A percentile compares a stretch with the other conserved stretches of the same genome.
phyloP scores from a whole-genome alignment of 2,329 filamentous ascomycete species.

The Thermothelomyces thermophilus region DNA sequence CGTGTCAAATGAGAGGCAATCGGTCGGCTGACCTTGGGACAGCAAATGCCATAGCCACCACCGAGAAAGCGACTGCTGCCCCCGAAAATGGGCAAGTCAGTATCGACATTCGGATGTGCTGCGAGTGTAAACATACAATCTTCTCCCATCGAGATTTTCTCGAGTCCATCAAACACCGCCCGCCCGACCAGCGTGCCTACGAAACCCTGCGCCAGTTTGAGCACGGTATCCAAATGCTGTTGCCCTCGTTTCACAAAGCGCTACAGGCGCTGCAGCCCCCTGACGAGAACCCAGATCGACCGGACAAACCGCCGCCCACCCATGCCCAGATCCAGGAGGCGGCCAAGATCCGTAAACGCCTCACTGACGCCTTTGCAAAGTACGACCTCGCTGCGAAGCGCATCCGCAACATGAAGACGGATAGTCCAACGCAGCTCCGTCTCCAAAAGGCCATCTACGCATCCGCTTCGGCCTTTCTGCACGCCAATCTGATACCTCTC shows the following conservation, averaged over 20 bases:
- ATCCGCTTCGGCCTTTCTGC: slow-evolving; percentile 75
- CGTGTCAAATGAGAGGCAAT: background rate
- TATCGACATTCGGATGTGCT: slow-evolving; percentile 85
- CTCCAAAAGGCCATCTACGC: slow-evolving; percentile 78
- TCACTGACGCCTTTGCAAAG: slow-evolving; percentile 83
- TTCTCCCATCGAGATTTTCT: slow-evolving; percentile 69
- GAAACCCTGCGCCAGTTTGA: slow-evolving; percentile 82
- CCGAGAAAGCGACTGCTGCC: slow-evolving; percentile 23
- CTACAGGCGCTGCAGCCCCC: slow-evolving; percentile 62
- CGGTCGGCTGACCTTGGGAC: slow-evolving; percentile 1
- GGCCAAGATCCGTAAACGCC: slow-evolving; percentile 77
- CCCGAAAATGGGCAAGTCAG: slow-evolving; percentile 46
- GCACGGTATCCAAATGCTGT: slow-evolving; percentile 70
- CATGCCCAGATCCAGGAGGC: slow-evolving; percentile 74
- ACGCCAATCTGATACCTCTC: slow-evolving; percentile 84
- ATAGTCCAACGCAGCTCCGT: slow-evolving; percentile 63
- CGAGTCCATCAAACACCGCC: slow-evolving; percentile 59
- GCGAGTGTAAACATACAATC: slow-evolving; percentile 65
- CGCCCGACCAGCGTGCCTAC: slow-evolving; percentile 72
- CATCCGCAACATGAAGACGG: slow-evolving; percentile 69
- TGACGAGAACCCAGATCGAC: slow-evolving; percentile 33
- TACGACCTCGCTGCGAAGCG: slow-evolving; percentile 77
- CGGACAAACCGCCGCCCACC: slow-evolving; percentile 39
- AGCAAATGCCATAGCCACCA: slow-evolving; percentile 30
- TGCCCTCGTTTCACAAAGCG: slow-evolving; percentile 78